These are phyloP conservation scores for Saprolegnia diclina DNA, from an alignment of 352 stramenopile species.

Conservation along the genomic window DNA sequence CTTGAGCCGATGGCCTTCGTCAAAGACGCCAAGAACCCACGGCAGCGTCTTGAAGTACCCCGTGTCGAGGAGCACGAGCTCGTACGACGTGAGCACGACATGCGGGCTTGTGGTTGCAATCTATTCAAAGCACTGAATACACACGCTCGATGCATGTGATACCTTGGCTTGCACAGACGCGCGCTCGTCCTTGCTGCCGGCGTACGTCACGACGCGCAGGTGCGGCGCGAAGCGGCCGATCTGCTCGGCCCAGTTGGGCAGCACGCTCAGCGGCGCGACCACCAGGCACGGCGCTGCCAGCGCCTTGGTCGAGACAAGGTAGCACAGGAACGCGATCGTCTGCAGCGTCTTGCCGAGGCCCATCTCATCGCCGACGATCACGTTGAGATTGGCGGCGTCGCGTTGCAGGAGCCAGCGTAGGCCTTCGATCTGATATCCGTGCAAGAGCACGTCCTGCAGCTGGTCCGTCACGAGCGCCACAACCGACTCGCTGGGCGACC, in stretches of 20 bases:
- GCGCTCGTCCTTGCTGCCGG: conserved; percentile 47
- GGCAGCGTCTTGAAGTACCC: conserved; percentile 41
- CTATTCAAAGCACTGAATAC: neutral
- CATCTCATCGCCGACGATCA: conserved; percentile 81
- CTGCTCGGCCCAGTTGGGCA: conserved; percentile 81
- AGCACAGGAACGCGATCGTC: conserved; percentile 56
- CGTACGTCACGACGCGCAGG: conserved; percentile 53
- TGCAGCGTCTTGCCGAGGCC: conserved; percentile 79
- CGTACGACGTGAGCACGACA: conserved; percentile 72
- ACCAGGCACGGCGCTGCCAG: conserved; percentile 39
- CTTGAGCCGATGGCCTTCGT: conserved; percentile 30
- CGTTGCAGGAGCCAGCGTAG: conserved; percentile 60
- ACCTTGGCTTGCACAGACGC: conserved; percentile 29
- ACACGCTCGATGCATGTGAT: neutral
- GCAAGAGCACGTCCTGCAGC: conserved; percentile 52
- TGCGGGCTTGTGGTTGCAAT: conserved; percentile 29
- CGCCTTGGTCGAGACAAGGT: neutral
- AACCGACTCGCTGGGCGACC: neutral
- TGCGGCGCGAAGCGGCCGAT: conserved; percentile 60
- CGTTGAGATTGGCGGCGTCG: conserved; percentile 54
- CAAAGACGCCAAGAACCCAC: conserved; percentile 41
- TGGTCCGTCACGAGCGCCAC: neutral
- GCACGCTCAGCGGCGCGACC: conserved; percentile 67
- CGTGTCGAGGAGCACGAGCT: conserved; percentile 57
- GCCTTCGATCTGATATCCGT: conserved; percentile 65